Conservation (phyloP, 2,329 filamentous ascomycete species). For the Lecanoromycetidae sp. region DNA sequence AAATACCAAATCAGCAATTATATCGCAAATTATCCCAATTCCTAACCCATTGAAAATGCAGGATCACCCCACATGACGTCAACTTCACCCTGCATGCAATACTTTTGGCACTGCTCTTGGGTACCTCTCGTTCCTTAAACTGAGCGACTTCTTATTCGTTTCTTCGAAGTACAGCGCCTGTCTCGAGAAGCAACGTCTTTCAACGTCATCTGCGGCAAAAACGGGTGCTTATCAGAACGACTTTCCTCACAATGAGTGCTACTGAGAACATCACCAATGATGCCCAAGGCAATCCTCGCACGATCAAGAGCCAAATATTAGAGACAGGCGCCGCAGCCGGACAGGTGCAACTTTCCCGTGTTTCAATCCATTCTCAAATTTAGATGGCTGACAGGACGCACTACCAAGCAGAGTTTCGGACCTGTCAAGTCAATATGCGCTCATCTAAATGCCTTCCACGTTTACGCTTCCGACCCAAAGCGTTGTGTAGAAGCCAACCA, state of each 20-base stretch:
- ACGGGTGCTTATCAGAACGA: too few species aligned
- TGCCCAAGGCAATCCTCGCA: conserved; percentile 25
- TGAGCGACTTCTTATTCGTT: too few species aligned
- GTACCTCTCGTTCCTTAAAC: too few species aligned
- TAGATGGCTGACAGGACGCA: not conserved
- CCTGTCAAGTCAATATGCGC: conserved; percentile 67
- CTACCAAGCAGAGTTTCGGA: conserved; percentile 44
- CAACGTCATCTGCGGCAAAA: not conserved
- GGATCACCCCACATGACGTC: conserved; percentile 27
- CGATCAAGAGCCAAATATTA: conserved; percentile 28
- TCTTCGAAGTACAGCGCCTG: too few species aligned
- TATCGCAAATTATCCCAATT: too few species aligned
- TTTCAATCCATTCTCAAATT: not conserved
- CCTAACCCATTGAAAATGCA: too few species aligned
- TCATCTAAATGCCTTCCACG: conserved; percentile 77
- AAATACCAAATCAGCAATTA: not conserved
- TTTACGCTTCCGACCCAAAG: conserved; percentile 60
- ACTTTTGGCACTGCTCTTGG: not conserved
- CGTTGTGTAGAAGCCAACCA: conserved; percentile 68
- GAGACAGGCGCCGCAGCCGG: conserved; percentile 26
- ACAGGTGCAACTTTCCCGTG: conserved; percentile 10
- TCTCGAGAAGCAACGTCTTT: too few species aligned
- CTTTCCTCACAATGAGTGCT: conserved; percentile 9
- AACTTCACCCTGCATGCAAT: conserved; percentile 11
- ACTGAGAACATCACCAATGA: conserved; percentile 15